Percentiles rank a stretch among this genome's conserved stretches.
Conservation (phyloP, 2,329 filamentous ascomycete species). For the Ophiostoma sp. region DNA sequence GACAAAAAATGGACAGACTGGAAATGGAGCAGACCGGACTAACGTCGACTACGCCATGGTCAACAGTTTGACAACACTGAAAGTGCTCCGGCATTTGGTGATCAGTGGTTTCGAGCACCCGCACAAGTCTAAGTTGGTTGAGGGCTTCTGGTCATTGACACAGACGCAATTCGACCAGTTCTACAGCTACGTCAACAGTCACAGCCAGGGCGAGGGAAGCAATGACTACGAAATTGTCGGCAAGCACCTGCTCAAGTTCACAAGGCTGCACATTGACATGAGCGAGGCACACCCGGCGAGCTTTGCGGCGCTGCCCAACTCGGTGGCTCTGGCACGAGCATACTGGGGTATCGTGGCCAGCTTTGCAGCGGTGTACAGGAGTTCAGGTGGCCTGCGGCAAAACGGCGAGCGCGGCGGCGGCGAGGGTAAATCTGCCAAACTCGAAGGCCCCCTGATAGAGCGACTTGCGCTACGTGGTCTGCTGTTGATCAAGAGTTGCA, state of each 20-base stretch:
- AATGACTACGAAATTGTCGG: conserved; percentile 55
- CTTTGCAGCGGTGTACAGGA: conserved; percentile 72
- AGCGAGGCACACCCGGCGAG: conserved; percentile 74
- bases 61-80: conserved; percentile 76
- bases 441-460: conserved; percentile 68
- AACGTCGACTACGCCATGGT: conserved; percentile 65
- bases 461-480: conserved; percentile 81
- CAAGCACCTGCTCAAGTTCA: conserved; percentile 84
- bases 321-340: conserved; percentile 71
- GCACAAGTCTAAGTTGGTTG: conserved; percentile 72
- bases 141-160: conserved; percentile 77
- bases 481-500: conserved; percentile 75
- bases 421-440: conserved; percentile 46
- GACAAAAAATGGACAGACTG: conserved; percentile 33
- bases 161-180: conserved; percentile 78
- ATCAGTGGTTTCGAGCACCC: conserved; percentile 82
- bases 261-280: conserved; percentile 90
- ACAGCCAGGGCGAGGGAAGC: conserved; percentile 34
- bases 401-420: conserved; percentile 39
- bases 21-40: conserved; percentile 44
- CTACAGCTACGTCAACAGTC: conserved; percentile 61
- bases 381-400: conserved; percentile 57
- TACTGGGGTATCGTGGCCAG: conserved; percentile 83
- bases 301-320: conserved; percentile 79
- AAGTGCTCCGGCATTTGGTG: conserved; percentile 75